Evolutionary conservation across 352 stramenopile species (phyloP).

Genomic region (Pythium dissotocum): DNA sequence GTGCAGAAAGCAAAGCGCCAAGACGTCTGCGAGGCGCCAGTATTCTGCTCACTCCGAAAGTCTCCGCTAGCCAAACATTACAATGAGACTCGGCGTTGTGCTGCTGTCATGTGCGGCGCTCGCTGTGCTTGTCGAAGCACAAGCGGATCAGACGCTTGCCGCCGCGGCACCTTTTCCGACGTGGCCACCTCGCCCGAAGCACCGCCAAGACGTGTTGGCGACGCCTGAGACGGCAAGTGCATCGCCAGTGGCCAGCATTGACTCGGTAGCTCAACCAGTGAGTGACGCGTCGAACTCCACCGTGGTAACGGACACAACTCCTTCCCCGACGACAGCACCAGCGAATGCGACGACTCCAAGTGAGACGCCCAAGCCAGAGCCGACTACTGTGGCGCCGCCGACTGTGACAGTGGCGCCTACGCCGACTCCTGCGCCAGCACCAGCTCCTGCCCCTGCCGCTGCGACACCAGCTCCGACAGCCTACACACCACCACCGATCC

Average conservation of each 20-base stretch:
- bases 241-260: too few relatives aligned
- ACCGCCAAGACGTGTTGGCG: background rate
- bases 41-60: background rate
- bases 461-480: slow-evolving; percentile 15
- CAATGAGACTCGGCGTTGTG: background rate
- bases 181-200: background rate
- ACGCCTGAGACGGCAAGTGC: background rate
- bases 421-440: background rate
- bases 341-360: background rate
- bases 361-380: slow-evolving; percentile 1
- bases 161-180: background rate
- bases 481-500: slow-evolving; percentile 17
- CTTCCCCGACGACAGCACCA: background rate
- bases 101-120: background rate
- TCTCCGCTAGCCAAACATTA: background rate
- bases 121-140: background rate
- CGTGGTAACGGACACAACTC: too few relatives aligned
- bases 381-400: background rate
- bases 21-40: background rate
- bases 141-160: background rate
- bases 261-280: background rate
- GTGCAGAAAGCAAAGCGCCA: background rate
- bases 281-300: background rate
- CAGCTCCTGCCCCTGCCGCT: background rate
- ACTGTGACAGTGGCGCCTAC: too few relatives aligned